Conservation (phyloP, 1,284 basidiomycete species). For the Ganoderma meredithae region DNA sequence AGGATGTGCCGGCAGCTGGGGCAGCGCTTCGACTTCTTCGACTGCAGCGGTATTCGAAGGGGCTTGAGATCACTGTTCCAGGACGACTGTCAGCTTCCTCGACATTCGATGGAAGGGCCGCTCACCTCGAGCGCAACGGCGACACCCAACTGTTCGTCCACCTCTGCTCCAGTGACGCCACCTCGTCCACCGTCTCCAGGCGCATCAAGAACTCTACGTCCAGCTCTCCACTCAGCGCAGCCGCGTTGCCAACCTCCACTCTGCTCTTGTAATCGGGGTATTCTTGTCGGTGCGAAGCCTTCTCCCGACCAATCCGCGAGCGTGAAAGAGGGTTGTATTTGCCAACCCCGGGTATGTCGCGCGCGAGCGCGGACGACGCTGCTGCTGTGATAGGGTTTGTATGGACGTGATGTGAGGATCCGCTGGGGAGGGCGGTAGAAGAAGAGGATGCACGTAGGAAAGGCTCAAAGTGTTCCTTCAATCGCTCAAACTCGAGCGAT, state of each 20-base stretch:
- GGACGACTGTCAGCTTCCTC: conserved; percentile 20
- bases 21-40: conserved; percentile 96
- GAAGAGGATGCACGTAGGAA: conserved; percentile 83
- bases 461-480: conserved; percentile 95
- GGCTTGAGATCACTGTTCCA: conserved; percentile 79
- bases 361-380: conserved; percentile 82
- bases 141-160: conserved; percentile 86
- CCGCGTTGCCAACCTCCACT: conserved; percentile 65
- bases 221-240: conserved; percentile 64
- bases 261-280: conserved; percentile 77
- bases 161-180: conserved; percentile 79
- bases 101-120: conserved; percentile 25
- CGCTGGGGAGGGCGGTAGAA: conserved; percentile 55
- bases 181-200: conserved; percentile 66
- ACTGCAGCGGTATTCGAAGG: conserved; percentile 87
- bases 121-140: conserved; percentile 71
- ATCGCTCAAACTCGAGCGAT: conserved; percentile 86
- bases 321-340: conserved; percentile 75
- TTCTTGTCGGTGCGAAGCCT: conserved; percentile 73
- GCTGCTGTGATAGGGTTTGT: conserved; percentile 85
- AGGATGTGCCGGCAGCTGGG: conserved; percentile 94
- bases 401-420: conserved; percentile 70
- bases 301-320: conserved; percentile 61
- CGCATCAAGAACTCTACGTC: conserved; percentile 76
- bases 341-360: conserved; percentile 80